phyloP scores from a whole-genome alignment of 768 basidiomycete genomes.

The Lactifluus echinatus region DNA sequence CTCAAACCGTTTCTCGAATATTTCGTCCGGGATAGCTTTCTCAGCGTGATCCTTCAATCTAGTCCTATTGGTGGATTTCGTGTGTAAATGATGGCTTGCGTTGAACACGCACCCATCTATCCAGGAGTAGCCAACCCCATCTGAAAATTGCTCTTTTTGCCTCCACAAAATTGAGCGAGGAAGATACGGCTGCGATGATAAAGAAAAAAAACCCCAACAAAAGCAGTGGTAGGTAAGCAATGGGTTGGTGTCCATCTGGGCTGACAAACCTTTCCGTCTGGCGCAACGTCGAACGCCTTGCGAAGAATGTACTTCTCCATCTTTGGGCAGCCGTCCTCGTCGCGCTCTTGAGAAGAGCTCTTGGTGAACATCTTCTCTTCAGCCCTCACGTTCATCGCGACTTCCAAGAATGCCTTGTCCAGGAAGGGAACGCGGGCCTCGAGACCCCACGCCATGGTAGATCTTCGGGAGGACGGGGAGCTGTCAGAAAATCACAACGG shows the following conservation, averaged over 20 bases:
- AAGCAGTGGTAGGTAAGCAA: too few relatives aligned
- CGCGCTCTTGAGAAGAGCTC: constrained; percentile 60
- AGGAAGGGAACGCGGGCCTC: constrained; percentile 99
- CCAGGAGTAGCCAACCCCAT: constrained; percentile 98
- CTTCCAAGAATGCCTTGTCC: constrained; percentile 92
- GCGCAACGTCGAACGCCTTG: constrained; percentile 87
- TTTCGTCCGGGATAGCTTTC: constrained; percentile 67
- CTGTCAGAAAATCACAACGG: too few relatives aligned
- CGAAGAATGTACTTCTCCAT: constrained; percentile 99
- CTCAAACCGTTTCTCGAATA: constrained; percentile 59
- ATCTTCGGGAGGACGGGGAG: constrained; percentile 34
- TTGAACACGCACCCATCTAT: constrained; percentile 74
- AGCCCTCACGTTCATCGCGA: constrained; percentile 84
- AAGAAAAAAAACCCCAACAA: neutral
- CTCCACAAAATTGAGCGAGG: constrained; percentile 94
- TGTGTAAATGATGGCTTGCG: neutral
- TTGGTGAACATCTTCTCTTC: constrained; percentile 85
- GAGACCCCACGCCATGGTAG: constrained; percentile 99
- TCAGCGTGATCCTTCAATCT: constrained; percentile 90
- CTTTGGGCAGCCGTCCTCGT: constrained; percentile 77
- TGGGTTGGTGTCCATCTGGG: neutral
- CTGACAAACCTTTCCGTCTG: constrained; percentile 63
- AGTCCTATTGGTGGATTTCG: neutral
- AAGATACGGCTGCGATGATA: constrained; percentile 66
- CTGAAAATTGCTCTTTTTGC: constrained; percentile 99